Base-by-base conservation (phyloP, 2,329 filamentous ascomycete genomes). In the Orbilia javanica region DNA sequence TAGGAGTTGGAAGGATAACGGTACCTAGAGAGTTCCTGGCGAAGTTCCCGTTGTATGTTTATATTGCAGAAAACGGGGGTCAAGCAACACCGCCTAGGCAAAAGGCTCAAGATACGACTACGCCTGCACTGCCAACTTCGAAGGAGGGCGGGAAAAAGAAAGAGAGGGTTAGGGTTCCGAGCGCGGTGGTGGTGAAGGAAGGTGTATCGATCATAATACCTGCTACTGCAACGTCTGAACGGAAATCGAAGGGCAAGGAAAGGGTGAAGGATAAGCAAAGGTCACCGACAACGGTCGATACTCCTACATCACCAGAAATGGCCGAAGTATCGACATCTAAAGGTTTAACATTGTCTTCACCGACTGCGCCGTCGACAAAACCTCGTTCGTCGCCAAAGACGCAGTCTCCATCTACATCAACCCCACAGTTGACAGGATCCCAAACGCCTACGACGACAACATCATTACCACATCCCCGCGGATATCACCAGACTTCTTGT, bases 1-100 rank as follows among this genome's bases (percentile, higher is more conserved):
- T 97, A 80, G 94, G 94, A 1, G 93, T 97, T 81, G 95, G 93
- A 82, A 89, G 92, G 13, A 85, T 97, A 25, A 93, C 89, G 1
- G 92, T 97, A 0, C 93, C 95, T 0, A 86, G 88, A 53, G 85
- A 89, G 7, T 86, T 93, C 44, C 87, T 98, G 25, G 88, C 92
- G 57, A 88, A 88, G 20, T 91, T 97, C 81, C 93, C 94, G 0
- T 84, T 95, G 1, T 96, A 92, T 82, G 91, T 89, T 0, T 98
- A 97, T 83, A 88, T 87, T 85, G 11, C 85, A 79, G 67, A 84
- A 44, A 39, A 29, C 15, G 55, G 34, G 4, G 55, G 55, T 10
- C 55, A 82, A 11, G 82, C 82, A 76, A 83, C 73, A 25, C 81
- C 80, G 8, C 80, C 82, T 15, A 42, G 18, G 10, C 55, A 25